Percentiles rank a stretch among this genome's conserved stretches.
Evolutionary conservation across 1,284 basidiomycete species (phyloP).

Genomic region (Tilletia indica): DNA sequence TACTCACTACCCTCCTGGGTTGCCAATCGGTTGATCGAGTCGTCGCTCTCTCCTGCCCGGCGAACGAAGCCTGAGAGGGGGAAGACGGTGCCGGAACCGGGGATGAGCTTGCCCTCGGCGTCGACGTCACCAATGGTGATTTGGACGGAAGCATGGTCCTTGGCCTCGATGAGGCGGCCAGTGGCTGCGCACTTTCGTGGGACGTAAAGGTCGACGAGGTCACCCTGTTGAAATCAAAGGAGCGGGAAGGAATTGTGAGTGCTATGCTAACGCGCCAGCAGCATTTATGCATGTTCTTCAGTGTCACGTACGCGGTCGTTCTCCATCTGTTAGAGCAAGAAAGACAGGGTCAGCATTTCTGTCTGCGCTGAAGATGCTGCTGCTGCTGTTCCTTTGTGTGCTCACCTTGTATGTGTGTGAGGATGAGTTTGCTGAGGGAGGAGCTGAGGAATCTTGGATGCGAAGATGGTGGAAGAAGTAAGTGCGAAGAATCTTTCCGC

Average conservation of each 20-base stretch:
- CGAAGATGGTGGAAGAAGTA: not conserved
- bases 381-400: not conserved
- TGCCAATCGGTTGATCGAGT: constrained; percentile 92
- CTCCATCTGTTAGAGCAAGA: constrained; percentile 55
- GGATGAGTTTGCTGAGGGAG: not conserved
- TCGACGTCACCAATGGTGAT: constrained; percentile 94
- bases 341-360: not conserved
- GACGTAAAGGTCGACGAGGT: constrained; percentile 99
- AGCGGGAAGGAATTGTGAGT: not conserved
- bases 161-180: constrained; percentile 95
- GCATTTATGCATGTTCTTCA: no score
- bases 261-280: not conserved
- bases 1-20: constrained; percentile 90
- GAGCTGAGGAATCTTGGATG: not conserved
- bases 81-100: constrained; percentile 79
- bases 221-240: constrained; percentile 66
- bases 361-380: not conserved
- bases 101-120: constrained; percentile 80
- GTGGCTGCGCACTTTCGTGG: constrained; percentile 82
- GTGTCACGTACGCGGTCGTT: constrained; percentile 58
- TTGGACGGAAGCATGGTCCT: constrained; percentile 98
- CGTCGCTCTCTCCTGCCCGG: constrained; percentile 93
- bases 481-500: not conserved
- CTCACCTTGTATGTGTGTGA: not conserved
- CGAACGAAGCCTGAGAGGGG: constrained; percentile 92